Conservation (phyloP, 2,329 filamentous ascomycete genomes). For the Talaromyces piceae region DNA sequence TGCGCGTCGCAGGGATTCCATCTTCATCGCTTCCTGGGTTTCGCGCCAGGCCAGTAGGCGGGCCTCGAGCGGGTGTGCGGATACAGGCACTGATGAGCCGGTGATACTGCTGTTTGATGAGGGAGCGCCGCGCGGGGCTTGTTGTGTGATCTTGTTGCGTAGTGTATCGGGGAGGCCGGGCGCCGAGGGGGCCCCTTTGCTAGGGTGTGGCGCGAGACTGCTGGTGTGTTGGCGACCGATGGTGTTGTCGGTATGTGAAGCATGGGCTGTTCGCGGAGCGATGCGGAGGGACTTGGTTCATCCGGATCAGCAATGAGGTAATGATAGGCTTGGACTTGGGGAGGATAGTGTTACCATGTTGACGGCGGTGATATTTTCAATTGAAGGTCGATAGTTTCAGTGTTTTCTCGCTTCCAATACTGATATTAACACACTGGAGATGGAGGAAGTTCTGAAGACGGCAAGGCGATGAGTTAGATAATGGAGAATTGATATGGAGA, state of each 20-base stretch:
- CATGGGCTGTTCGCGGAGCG: slow-evolving; percentile 62
- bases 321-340: slow-evolving; percentile 5
- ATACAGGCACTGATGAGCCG: slow-evolving; percentile 53
- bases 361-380: no score
- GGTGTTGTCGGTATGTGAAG: slow-evolving; percentile 58
- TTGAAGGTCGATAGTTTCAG: no score
- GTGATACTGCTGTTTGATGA: slow-evolving; percentile 31
- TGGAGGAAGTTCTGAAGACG: neutral
- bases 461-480: neutral
- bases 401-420: no score
- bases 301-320: slow-evolving; percentile 2
- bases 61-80: slow-evolving; percentile 81
- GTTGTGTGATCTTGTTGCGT: slow-evolving; percentile 70
- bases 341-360: no score
- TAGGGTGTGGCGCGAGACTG: slow-evolving; percentile 31
- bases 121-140: slow-evolving; percentile 41
- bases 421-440: neutral
- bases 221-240: slow-evolving; percentile 45
- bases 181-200: slow-evolving; percentile 74
- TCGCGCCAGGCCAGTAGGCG: slow-evolving; percentile 84
- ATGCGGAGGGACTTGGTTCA: slow-evolving; percentile 72
- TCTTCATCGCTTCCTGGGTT: slow-evolving; percentile 80
- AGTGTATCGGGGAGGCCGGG: slow-evolving; percentile 92
- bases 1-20: slow-evolving; percentile 76
- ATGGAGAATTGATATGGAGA: neutral